Percentiles rank a stretch among this genome's conserved stretches.
These are phyloP conservation scores for Yamagishiella unicocca DNA, from an alignment of 139 green algal genomes.

Conservation along the genomic window DNA sequence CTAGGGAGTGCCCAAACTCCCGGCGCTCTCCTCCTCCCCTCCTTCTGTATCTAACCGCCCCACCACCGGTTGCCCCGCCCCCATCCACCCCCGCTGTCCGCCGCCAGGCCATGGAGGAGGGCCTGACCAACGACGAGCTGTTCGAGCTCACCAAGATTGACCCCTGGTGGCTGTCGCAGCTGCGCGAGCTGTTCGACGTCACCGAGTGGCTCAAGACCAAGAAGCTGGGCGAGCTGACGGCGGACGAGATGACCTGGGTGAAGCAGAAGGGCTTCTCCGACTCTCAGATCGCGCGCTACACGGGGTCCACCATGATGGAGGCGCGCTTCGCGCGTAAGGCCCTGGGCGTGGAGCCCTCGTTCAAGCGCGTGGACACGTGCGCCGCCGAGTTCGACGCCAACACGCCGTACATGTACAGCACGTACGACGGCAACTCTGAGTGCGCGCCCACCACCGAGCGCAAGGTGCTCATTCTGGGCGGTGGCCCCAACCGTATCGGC, in stretches of 20 bases:
- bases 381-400: constrained; percentile 98
- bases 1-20: too few species aligned
- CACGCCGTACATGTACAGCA: constrained; percentile 96
- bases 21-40: too few species aligned
- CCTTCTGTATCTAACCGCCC: too few species aligned
- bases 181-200: constrained; percentile 76
- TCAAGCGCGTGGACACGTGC: constrained; percentile 99
- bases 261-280: constrained; percentile 95
- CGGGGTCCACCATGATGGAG: constrained; percentile 53
- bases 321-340: constrained; percentile 77
- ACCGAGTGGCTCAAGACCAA: constrained; percentile 80
- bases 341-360: constrained; percentile 84
- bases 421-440: constrained; percentile 95
- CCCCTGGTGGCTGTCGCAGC: constrained; percentile 96
- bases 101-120: constrained; percentile 91
- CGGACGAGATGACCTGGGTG: constrained; percentile 84
- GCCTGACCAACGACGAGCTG: constrained; percentile 83
- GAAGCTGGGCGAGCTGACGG: constrained; percentile 78
- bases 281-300: constrained; percentile 84
- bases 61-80: too few species aligned
- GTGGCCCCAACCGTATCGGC: constrained; percentile 99
- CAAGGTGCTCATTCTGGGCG: constrained; percentile 98
- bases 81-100: not conserved
- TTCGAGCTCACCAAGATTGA: constrained; percentile 96
- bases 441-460: constrained; percentile 73